Base-by-base conservation (phyloP, 2,329 filamentous ascomycete genomes). In the Ophiostoma angusticollis region DNA sequence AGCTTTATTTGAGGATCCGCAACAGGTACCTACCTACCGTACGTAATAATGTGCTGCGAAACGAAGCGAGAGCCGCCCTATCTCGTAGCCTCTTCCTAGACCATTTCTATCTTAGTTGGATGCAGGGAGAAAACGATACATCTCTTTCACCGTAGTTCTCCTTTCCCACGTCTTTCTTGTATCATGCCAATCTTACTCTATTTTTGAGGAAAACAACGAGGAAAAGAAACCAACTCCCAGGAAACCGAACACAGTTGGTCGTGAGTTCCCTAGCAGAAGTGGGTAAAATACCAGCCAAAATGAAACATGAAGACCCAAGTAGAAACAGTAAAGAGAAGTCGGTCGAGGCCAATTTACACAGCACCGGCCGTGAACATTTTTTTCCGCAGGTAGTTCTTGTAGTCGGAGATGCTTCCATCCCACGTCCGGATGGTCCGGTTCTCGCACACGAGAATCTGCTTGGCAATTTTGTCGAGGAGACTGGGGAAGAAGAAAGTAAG, bases 361-460 rank as follows among this genome's bases (percentile, higher is more conserved):
- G 84, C 84, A 60, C 89, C 89, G 41, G 76, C 66, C 32, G 75
- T 74, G 56, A 94, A 67, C 91, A 98, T 98, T 84, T 96, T 96
- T 80, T 96, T 96, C 60, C 89, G 80, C 56, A 98, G 74, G 66
- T 95, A 78, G 68, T 93, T 84, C 84, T 98, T 98, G 84, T 98
- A 98, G 44, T 86, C 79, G 52, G 80, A 80, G 56, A 98, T 98
- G 48, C 65, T 68, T 53, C 89, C 89, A 47, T 89, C 79, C 91
- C 91, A 98, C 54, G 76, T 66, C 53, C 73, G 78, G 52, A 96
- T 86, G 12, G 86, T 87, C 74, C 87, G 86, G 78, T 98, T 86
- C 68, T 98, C 91, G 65, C 93, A 98, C 41, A 98, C 91, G 67
- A 98, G 78, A 63, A 98, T 98, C 63, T 98, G 85, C 74, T 98